Conservation (phyloP, 768 basidiomycete genomes). For the Pleurotus citrinopileatus region DNA sequence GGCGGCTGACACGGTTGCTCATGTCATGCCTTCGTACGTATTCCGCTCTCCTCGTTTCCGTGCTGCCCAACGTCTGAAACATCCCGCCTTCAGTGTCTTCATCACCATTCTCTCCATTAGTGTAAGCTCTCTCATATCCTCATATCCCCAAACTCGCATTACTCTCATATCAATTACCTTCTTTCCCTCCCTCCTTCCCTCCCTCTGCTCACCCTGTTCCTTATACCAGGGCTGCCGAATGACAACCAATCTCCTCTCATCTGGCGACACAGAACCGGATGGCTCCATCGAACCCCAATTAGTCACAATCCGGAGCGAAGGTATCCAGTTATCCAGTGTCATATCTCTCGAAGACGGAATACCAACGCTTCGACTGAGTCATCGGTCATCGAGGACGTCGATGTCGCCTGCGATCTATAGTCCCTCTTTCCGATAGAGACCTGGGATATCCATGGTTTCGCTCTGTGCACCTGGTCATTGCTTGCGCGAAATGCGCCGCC, state of each 20-base stretch:
- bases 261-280: not conserved
- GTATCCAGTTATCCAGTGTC: slow-evolving; percentile 2
- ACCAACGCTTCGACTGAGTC: not conserved
- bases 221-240: slow-evolving; percentile 4
- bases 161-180: not conserved
- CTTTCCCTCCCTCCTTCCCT: not conserved
- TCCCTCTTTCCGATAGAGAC: not conserved
- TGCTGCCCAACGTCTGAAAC: not conserved
- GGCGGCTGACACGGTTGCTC: not conserved
- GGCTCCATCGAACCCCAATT: not conserved
- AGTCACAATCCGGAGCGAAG: not conserved
- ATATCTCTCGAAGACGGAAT: not conserved
- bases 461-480: too few species aligned
- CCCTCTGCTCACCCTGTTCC: not conserved
- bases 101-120: slow-evolving; percentile 4
- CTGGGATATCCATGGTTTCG: too few species aligned
- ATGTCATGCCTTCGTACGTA: slow-evolving; percentile 5
- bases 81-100: not conserved
- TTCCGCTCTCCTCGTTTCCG: not conserved
- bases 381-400: not conserved
- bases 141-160: not conserved
- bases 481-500: too few species aligned
- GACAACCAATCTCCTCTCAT: slow-evolving; percentile 5
- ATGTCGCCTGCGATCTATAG: not conserved
- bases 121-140: not conserved